Conservation (phyloP, 129 eudicot species). For the Calendula officinalis region DNA sequence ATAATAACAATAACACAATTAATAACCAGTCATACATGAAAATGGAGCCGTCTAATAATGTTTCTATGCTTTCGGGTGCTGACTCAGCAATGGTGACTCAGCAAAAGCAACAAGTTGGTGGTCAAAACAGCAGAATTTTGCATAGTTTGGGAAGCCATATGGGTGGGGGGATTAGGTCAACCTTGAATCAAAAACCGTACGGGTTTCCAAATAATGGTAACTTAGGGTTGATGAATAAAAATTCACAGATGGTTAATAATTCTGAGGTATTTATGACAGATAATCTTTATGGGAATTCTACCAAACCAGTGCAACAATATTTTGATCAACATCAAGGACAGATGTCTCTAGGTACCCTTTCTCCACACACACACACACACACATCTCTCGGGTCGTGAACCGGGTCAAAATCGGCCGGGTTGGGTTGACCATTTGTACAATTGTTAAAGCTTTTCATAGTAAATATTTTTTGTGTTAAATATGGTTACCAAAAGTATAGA, state of each 20-base stretch:
- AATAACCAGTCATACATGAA: slow-evolving; percentile 49
- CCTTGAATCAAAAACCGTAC: slow-evolving; percentile 61
- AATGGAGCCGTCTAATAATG: slow-evolving; percentile 48
- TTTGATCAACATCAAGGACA: slow-evolving; percentile 76
- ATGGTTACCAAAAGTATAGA: background rate
- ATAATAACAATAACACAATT: slow-evolving; percentile 35
- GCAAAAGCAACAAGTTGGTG: slow-evolving; percentile 66
- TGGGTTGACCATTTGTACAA: slow-evolving; percentile 10
- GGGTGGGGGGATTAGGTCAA: slow-evolving; percentile 78
- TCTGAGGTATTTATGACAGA: slow-evolving; percentile 59
- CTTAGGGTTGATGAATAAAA: slow-evolving; percentile 55
- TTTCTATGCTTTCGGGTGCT: slow-evolving; percentile 46
- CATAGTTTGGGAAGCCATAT: slow-evolving; percentile 82
- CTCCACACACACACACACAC: background rate
- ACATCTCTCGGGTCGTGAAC: background rate
- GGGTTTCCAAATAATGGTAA: slow-evolving; percentile 65
- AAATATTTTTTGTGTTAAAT: background rate
- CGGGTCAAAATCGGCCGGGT: slow-evolving; percentile 3
- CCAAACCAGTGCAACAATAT: slow-evolving; percentile 48
- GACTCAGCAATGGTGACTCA: slow-evolving; percentile 64
- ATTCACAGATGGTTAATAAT: slow-evolving; percentile 51
- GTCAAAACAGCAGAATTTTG: slow-evolving; percentile 79
- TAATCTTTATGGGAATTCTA: slow-evolving; percentile 49
- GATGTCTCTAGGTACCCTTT: slow-evolving; percentile 52
- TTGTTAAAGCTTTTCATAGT: background rate